Evolutionary conservation across 2,329 filamentous ascomycete genomes (phyloP).

Genomic region (Magnaporthiopsis incrustans): DNA sequence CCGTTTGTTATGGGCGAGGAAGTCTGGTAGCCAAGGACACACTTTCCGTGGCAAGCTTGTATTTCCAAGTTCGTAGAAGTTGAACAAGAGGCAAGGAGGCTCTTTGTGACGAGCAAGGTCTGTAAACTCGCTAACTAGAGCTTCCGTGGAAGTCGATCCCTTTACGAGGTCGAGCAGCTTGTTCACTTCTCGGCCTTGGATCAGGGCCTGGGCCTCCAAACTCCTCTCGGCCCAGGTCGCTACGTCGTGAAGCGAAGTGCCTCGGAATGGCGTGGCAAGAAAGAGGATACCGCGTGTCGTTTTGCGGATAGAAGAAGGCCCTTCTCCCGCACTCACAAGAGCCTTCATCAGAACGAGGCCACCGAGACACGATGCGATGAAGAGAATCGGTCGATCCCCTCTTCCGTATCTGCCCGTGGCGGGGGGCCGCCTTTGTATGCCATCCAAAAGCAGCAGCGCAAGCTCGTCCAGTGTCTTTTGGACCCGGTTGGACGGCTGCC

Average conservation of each 20-base stretch:
- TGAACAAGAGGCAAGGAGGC: constrained; percentile 11
- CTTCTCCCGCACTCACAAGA: constrained; percentile 14
- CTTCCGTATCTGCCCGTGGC: background rate
- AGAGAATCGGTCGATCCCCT: constrained; percentile 18
- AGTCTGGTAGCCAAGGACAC: constrained; percentile 12
- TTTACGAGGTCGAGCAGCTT: constrained; percentile 14
- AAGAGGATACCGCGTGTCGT: constrained; percentile 19
- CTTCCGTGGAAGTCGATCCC: constrained; percentile 12
- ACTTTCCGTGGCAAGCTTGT: constrained; percentile 16
- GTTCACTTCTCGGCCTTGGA: constrained; percentile 11
- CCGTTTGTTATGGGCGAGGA: constrained; percentile 10
- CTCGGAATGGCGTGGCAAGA: constrained; percentile 21
- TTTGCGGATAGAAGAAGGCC: constrained; percentile 10
- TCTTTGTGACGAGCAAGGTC: constrained; percentile 10
- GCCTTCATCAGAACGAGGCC: constrained; percentile 23
- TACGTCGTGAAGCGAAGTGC: constrained; percentile 19
- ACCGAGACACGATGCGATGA: constrained; percentile 26
- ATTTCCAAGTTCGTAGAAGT: constrained; percentile 16
- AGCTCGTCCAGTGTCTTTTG: constrained; percentile 15
- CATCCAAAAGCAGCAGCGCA: constrained; percentile 17
- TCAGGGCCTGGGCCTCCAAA: constrained; percentile 11
- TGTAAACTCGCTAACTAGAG: constrained; percentile 17
- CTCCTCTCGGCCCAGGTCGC: constrained; percentile 15
- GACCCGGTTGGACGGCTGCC: constrained; percentile 12
- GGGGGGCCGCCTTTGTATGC: constrained; percentile 14